A percentile compares a stretch with the other conserved stretches of the same genome.
Conservation (phyloP, 2,329 filamentous ascomycete genomes). For the Hypoxylon sp. region DNA sequence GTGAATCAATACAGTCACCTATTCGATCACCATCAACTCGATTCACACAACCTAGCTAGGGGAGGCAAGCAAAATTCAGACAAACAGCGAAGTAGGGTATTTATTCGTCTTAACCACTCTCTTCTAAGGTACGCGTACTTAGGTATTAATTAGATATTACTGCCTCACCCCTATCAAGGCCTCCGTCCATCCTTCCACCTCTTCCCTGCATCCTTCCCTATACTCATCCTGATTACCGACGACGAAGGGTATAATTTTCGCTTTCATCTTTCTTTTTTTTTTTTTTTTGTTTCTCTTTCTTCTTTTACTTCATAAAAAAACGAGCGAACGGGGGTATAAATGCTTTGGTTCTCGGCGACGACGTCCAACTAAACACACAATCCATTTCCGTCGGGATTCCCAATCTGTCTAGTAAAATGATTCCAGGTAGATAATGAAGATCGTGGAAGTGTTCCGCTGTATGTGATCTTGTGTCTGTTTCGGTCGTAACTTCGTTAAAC, state of each 20-base stretch:
- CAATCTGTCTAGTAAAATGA: not conserved
- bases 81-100: conserved; percentile 27
- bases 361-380: not conserved
- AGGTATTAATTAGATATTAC: conserved; percentile 31
- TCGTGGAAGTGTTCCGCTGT: conserved; percentile 5
- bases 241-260: conserved; percentile 28
- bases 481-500: conserved; percentile 5
- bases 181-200: not conserved
- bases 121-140: not conserved
- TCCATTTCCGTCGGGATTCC: not conserved
- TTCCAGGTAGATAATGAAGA: conserved; percentile 1
- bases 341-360: not conserved
- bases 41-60: not conserved
- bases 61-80: not conserved
- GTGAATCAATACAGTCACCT: no score
- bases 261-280: conserved; percentile 8
- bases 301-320: conserved; percentile 4
- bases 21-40: not conserved
- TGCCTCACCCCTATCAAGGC: not conserved
- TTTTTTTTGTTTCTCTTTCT: conserved; percentile 6
- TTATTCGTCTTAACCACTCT: conserved; percentile 13
- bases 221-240: not conserved
- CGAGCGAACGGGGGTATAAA: conserved; percentile 31
- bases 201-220: not conserved
- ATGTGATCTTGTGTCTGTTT: conserved; percentile 20